Evolutionary conservation across 2,329 filamentous ascomycete species (phyloP), one percentile per base, ranked within the genome.

Genomic region (Helotiales sp.): DNA sequence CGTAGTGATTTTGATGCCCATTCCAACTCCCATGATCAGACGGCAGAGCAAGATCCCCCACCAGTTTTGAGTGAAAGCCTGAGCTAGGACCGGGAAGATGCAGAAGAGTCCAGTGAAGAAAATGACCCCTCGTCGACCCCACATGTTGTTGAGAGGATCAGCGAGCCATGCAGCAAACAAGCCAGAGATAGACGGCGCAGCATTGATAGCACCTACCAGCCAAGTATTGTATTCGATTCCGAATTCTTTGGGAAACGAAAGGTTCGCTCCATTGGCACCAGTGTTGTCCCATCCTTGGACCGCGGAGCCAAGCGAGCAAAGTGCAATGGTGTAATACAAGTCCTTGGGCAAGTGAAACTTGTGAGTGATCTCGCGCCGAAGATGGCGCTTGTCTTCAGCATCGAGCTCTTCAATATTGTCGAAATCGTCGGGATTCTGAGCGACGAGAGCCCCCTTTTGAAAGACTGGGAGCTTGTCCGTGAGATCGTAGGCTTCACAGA

Each of bases 361-460:
- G 82, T 92, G 89, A 24, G 86, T 81, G 47, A 85, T 82, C 76
- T 93, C 90, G 67, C 88, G 82, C 43, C 81, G 81, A 17, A 95
- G 83, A 13, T 82, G 83, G n/a, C 83, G 80, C 66, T 89, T 85
- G 75, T 91, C 90, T 0, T 82, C 81, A 10, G 89, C 82, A 60
- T 82, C 80, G 1, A 94, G 83, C 13, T 85, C 84, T 2, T 77
- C 79, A 54, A 93, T 83, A 45, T 84, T 81, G 66, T 91, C 89
- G 77, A 86, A 92, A 34, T 83, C 82, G 11, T 81, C 79, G 0
- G 91, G 91, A 72, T 90, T 87, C 76, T 93, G 91, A 3, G 92
- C 92, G 15, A 93, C 86, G 6, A 95, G 83, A 6, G 91, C 92
- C 40, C 91, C 92, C 72, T 90, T 90, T 64, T 86, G 83, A 62